Conservation (phyloP, 2,329 filamentous ascomycete species). For the Beauveria scarabaeidicola region DNA sequence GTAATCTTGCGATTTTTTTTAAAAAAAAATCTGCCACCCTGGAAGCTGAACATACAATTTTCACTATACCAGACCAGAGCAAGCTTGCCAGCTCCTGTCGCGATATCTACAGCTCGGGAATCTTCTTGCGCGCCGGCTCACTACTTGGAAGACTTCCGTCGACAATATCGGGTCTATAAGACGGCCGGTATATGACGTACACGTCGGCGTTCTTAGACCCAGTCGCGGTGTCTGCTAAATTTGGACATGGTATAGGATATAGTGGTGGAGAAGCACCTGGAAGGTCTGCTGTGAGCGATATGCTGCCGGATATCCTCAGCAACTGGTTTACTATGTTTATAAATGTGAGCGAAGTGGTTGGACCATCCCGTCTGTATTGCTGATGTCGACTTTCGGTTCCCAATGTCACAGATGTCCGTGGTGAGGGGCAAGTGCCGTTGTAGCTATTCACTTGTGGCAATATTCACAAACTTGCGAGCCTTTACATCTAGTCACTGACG, state of each 20-base stretch:
- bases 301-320: not conserved
- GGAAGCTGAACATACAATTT: conserved; percentile 44
- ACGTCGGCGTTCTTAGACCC: conserved; percentile 56
- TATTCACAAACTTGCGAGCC: not conserved
- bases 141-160: conserved; percentile 48
- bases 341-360: not conserved
- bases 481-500: not conserved
- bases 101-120: conserved; percentile 53
- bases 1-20: conserved; percentile 48
- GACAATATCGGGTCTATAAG: conserved; percentile 53
- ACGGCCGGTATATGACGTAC: conserved; percentile 62
- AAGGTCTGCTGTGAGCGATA: not conserved
- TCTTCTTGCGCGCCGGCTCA: conserved; percentile 36
- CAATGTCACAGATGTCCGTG: not conserved
- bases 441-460: not conserved
- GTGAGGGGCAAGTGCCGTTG: not conserved
- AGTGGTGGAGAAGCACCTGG: not conserved
- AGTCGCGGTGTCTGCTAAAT: conserved; percentile 46
- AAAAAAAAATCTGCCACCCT: not conserved
- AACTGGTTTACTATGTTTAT: not conserved
- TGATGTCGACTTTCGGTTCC: not conserved
- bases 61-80: conserved; percentile 69
- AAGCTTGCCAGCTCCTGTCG: conserved; percentile 57
- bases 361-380: not conserved
- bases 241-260: conserved; percentile 15